phyloP scores from a whole-genome alignment of 2,329 filamentous ascomycete species.

The Colletotrichum sp. region DNA sequence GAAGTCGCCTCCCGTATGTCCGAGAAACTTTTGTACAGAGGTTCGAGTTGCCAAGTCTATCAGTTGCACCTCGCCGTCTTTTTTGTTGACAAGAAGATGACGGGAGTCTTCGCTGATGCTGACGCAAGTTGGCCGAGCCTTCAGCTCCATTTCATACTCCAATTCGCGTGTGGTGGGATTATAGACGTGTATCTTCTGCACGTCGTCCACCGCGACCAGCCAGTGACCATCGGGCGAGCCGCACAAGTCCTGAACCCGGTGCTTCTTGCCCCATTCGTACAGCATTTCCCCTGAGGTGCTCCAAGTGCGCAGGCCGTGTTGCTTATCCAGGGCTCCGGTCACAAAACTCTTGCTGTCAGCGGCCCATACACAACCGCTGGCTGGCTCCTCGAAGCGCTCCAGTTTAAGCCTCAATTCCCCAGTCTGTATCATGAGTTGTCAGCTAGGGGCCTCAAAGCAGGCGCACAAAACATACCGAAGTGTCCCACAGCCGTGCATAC shows the following conservation, averaged over 20 bases:
- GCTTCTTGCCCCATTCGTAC: conserved; percentile 71
- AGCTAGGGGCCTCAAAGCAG: background rate
- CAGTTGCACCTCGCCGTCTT: conserved; percentile 77
- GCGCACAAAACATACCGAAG: conserved; percentile 54
- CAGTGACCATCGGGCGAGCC: conserved; percentile 81
- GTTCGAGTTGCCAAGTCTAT: conserved; percentile 78
- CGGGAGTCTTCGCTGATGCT: conserved; percentile 82
- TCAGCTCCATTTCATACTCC: conserved; percentile 74
- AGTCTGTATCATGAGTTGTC: conserved; percentile 46
- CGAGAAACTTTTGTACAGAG: conserved; percentile 76
- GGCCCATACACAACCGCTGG: conserved; percentile 90
- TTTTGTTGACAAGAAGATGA: conserved; percentile 82
- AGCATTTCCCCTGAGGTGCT: conserved; percentile 66
- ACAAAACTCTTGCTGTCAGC: conserved; percentile 79
- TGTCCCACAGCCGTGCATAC: conserved; percentile 78
- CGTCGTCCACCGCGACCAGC: conserved; percentile 78
- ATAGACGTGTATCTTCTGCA: conserved; percentile 78
- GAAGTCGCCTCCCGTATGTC: conserved; percentile 76
- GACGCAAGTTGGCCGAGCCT: conserved; percentile 77
- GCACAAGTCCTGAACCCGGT: conserved; percentile 85
- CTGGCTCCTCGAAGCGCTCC: conserved; percentile 78
- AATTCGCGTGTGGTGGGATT: conserved; percentile 78
- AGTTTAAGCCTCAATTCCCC: conserved; percentile 69
- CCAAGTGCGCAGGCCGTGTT: conserved; percentile 73
- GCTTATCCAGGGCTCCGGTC: conserved; percentile 76